phyloP scores from a whole-genome alignment of 305 asterid genomes.

The Solanum hybrid region DNA sequence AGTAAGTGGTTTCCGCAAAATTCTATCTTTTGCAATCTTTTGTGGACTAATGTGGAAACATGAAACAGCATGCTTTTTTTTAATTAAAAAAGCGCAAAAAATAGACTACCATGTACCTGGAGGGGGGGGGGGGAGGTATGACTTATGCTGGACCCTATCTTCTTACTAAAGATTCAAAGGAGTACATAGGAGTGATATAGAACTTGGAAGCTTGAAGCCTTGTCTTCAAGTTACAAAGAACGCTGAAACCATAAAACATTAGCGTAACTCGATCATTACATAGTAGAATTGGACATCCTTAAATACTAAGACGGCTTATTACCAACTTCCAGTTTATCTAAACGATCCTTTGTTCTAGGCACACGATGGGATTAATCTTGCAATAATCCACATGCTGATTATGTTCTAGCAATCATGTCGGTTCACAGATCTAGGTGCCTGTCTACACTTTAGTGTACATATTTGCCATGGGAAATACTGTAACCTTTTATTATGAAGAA shows the following conservation, averaged over 20 bases:
- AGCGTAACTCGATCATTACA: background rate
- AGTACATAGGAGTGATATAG: background rate
- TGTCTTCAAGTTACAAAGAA: background rate
- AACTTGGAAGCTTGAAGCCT: background rate
- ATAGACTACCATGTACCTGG: background rate
- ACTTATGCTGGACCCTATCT: background rate
- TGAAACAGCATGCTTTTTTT: background rate
- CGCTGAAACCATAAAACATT: background rate
- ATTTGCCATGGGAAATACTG: background rate
- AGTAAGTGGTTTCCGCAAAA: constrained; percentile 15
- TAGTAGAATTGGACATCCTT: background rate
- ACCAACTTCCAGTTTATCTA: background rate
- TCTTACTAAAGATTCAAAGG: background rate
- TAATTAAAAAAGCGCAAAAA: background rate
- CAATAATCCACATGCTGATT: background rate
- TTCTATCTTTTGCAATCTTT: background rate
- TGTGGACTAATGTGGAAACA: background rate
- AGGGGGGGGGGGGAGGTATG: background rate
- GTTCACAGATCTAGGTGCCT: background rate
- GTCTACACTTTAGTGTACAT: background rate
- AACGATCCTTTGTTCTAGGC: background rate
- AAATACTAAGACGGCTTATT: background rate
- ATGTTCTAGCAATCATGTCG: background rate
- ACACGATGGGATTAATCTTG: background rate
- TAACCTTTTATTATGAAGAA: background rate